These are phyloP conservation scores for Canavalia gladiata DNA, from an alignment of 306 rosid genomes.

Conservation along the genomic window DNA sequence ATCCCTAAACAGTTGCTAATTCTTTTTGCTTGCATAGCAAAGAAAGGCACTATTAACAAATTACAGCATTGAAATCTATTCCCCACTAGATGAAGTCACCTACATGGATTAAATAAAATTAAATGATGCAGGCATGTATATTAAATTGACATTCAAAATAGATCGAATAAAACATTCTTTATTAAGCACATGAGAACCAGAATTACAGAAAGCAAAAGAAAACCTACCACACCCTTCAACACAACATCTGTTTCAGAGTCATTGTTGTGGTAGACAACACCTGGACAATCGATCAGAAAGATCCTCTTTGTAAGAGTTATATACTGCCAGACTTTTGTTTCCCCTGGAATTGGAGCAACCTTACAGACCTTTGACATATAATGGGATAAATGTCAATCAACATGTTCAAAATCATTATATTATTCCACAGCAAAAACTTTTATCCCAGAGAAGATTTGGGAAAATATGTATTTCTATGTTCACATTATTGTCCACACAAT, in stretches of 20 bases:
- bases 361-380: constrained; percentile 79
- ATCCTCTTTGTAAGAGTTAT: constrained; percentile 96
- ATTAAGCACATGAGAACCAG: background rate
- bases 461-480: background rate
- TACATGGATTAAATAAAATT: background rate
- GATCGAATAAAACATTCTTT: background rate
- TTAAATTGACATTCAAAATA: background rate
- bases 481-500: background rate
- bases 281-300: constrained; percentile 94
- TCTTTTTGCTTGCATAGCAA: background rate
- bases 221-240: constrained; percentile 92
- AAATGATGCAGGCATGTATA: background rate
- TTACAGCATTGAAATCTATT: background rate
- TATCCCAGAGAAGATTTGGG: background rate
- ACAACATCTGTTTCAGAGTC: constrained; percentile 94
- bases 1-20: background rate
- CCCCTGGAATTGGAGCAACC: constrained; percentile 99
- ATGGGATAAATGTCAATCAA: constrained; percentile 36
- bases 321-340: constrained; percentile 97
- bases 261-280: constrained; percentile 84
- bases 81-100: background rate
- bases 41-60: background rate
- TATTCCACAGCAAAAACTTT: background rate
- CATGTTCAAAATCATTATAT: constrained; percentile 30
- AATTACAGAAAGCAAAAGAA: constrained; percentile 12